Percentiles rank a stretch among this genome's conserved stretches.
Conservation (phyloP, 768 basidiomycete species). For the Atractiella rhizophila region DNA sequence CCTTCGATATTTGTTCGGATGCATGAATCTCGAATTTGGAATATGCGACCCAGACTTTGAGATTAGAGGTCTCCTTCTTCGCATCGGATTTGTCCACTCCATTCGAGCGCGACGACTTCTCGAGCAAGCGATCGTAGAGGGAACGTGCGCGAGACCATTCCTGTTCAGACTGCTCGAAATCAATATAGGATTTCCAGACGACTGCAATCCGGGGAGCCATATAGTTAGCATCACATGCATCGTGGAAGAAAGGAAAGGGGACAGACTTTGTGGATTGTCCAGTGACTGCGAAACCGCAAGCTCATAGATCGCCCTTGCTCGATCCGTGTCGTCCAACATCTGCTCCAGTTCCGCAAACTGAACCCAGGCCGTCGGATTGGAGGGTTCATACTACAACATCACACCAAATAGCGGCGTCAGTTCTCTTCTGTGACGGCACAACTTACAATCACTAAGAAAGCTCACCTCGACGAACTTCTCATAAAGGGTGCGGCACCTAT, state of each 20-base stretch:
- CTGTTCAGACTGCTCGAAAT: slow-evolving; percentile 84
- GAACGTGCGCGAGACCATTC: slow-evolving; percentile 61
- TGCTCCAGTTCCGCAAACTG: slow-evolving; percentile 79
- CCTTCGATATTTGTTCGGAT: slow-evolving; percentile 13
- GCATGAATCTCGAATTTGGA: slow-evolving; percentile 57
- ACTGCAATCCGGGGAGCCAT: too few species aligned
- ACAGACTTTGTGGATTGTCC: slow-evolving; percentile 93
- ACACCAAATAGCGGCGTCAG: neutral
- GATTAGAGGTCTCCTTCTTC: too few species aligned
- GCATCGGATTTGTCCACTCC: too few species aligned
- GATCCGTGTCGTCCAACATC: slow-evolving; percentile 58
- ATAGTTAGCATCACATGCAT: too few species aligned
- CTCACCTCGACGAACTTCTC: slow-evolving; percentile 77
- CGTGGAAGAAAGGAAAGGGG: slow-evolving; percentile 11
- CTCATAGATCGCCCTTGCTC: slow-evolving; percentile 82
- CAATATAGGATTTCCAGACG: slow-evolving; percentile 84
- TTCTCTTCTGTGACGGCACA: too few species aligned
- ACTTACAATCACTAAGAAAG: slow-evolving; percentile 6
- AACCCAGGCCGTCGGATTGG: slow-evolving; percentile 85
- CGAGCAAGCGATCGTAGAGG: slow-evolving; percentile 65
- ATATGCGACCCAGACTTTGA: slow-evolving; percentile 92
- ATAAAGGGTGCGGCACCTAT: slow-evolving; percentile 68
- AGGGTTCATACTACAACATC: slow-evolving; percentile 49
- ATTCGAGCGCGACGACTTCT: slow-evolving; percentile 62
- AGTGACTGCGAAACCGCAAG: slow-evolving; percentile 64